phyloP scores from a whole-genome alignment of 169 alveolate species.

The Plasmodium knowlesi region DNA sequence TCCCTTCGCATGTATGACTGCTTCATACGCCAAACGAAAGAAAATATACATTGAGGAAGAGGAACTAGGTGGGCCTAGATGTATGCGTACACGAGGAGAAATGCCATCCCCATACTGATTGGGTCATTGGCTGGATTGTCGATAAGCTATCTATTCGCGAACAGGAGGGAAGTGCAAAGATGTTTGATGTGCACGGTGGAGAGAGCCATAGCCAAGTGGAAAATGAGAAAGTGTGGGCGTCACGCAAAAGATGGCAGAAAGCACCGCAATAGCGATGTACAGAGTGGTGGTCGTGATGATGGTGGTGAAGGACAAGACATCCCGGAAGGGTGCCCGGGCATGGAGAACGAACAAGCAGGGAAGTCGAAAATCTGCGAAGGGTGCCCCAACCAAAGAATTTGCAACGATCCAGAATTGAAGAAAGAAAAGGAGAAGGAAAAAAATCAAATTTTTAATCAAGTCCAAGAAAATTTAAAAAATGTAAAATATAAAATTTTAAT shows the following conservation, averaged over 20 bases:
- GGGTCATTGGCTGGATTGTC: slow-evolving; percentile 54
- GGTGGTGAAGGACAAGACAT: not conserved
- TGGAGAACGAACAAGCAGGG: slow-evolving; percentile 88
- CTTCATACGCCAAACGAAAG: not conserved
- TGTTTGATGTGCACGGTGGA: not conserved
- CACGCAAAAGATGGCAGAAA: not conserved
- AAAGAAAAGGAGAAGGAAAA: slow-evolving; percentile 66
- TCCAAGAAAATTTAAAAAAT: slow-evolving; percentile 87
- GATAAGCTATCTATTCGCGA: not conserved
- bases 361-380: slow-evolving; percentile 96
- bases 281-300: not conserved
- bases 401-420: slow-evolving; percentile 93
- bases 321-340: slow-evolving; percentile 86
- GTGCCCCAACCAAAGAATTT: slow-evolving; percentile 95
- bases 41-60: not conserved
- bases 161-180: not conserved
- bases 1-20: not conserved
- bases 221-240: not conserved
- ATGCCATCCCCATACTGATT: slow-evolving; percentile 9
- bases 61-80: not conserved
- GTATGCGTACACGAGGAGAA: slow-evolving; percentile 21
- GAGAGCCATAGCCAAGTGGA: not conserved
- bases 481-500: slow-evolving; percentile 92
- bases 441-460: slow-evolving; percentile 80
- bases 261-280: not conserved